Conservation (phyloP, 2,329 filamentous ascomycete species). For the Alternaria brassicae region DNA sequence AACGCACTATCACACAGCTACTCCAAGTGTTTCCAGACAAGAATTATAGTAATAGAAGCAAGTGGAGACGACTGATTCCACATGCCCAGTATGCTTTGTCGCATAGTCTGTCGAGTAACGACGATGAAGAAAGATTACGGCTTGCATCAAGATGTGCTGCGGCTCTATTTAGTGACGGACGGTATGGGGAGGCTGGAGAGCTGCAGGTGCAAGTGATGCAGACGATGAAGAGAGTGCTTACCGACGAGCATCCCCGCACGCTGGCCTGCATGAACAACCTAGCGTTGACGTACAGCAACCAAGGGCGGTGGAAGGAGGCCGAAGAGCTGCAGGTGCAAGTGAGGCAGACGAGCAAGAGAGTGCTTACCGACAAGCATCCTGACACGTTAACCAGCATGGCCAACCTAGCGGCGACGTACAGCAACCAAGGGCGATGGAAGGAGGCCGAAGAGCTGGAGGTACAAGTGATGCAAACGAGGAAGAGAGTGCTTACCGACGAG, state of each 20-base stretch:
- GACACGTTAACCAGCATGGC: conserved; percentile 13
- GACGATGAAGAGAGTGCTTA: conserved; percentile 17
- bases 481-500: conserved; percentile 11
- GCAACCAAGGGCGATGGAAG: background rate
- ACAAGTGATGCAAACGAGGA: conserved; percentile 23
- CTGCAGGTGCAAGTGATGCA: conserved; percentile 22
- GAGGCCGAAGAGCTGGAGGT: conserved; percentile 22
- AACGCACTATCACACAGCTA: conserved; percentile 17
- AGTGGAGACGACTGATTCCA: conserved; percentile 28
- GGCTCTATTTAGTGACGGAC: conserved; percentile 13
- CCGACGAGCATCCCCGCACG: conserved; percentile 13
- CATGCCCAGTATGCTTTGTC: conserved; percentile 25
- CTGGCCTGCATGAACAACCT: conserved; percentile 3
- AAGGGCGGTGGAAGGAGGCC: conserved; percentile 8
- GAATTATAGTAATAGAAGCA: conserved; percentile 26
- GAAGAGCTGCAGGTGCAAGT: conserved; percentile 25
- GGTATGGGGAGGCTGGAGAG: conserved; percentile 20
- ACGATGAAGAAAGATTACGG: conserved; percentile 7
- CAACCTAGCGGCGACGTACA: background rate
- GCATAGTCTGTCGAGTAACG: conserved; percentile 6
- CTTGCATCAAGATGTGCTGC: conserved; percentile 21
- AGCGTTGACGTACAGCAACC: background rate
- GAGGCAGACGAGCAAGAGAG: conserved; percentile 19
- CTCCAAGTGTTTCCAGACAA: conserved; percentile 24
- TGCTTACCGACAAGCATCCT: conserved; percentile 11